phyloP scores from a whole-genome alignment of 805 yeast species.

The Saccharomycopsis sp. region DNA sequence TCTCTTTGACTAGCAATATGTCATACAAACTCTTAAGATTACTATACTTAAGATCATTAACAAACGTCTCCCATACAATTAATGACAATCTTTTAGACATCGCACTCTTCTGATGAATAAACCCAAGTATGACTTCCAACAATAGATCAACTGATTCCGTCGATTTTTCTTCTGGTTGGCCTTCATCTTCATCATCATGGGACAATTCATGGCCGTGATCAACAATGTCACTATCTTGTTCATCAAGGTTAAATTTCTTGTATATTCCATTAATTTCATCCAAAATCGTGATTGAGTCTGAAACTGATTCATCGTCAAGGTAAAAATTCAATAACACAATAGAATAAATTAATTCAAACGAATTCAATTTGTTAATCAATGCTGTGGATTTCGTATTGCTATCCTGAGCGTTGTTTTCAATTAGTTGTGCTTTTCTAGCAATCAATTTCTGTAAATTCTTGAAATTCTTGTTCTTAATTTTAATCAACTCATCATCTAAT shows the following conservation, averaged over 20 bases:
- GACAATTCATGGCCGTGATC: constrained; percentile 5
- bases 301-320: constrained; percentile 44
- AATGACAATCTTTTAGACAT: constrained; percentile 51
- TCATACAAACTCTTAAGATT: constrained; percentile 48
- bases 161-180: constrained; percentile 5
- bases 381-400: constrained; percentile 28
- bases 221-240: constrained; percentile 22
- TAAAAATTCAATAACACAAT: constrained; percentile 72
- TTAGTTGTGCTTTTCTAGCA: constrained; percentile 22
- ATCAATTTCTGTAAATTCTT: constrained; percentile 39
- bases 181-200: neutral
- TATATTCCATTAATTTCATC: constrained; percentile 66
- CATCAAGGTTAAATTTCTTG: constrained; percentile 35
- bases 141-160: constrained; percentile 16
- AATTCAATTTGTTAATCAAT: constrained; percentile 36
- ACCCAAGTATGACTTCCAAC: constrained; percentile 19
- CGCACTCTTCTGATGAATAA: constrained; percentile 33
- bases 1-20: constrained; percentile 60
- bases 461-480: constrained; percentile 42
- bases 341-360: constrained; percentile 73
- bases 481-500: constrained; percentile 54
- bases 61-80: constrained; percentile 50
- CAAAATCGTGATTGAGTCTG: constrained; percentile 68
- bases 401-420: constrained; percentile 19
- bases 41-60: constrained; percentile 36